Base-by-base conservation (phyloP, 1,284 basidiomycete genomes). In the Apiotrichum laibachii region DNA sequence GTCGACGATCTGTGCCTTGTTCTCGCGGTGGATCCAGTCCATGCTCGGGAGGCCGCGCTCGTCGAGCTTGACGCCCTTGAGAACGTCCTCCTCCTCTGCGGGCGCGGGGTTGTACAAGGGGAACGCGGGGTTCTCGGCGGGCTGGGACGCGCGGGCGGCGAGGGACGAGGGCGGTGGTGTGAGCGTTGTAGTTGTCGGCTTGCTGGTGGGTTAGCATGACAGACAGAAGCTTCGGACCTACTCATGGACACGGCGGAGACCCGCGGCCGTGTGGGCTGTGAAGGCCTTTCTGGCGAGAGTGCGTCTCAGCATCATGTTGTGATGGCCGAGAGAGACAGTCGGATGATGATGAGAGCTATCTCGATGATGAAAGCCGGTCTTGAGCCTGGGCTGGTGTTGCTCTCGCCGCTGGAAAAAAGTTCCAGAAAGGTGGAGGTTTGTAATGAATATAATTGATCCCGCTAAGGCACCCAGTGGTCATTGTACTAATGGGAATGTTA, bases 1-100 rank as follows among this genome's bases (percentile, higher is more conserved):
- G 11, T 57, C 39, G 9, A 66, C 62, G 11, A 71, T 44, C 22
- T 59, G 52, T 1, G 22, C 10, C 57, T 71, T 72, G 26, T 61
- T 46, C 53, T 60, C 34, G 43, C 64, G 53, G 15, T 61, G 52
- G 43, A 71, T 46, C 18, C 39, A 50, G 22, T 56, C 50, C 35
- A 67, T 63, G 3, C 65, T 62, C 1, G 70, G 69, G 4, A 70
- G 56, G 8, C 45, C 46, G 26, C 58, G 13, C 5, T 50, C 49
- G 35, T 50, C 49, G 9, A 50, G 49, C 19, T 19, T 18, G 2
- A 50, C 49, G 15, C 37, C 21, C 31, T 18, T 22, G 3, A 50
- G 19, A 12, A 26, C 22, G 1, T n/a, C 26, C 26, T 52, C 50
- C 3, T 18, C 22, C 19, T n/a, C 35, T 6, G 47, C n/a, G 11